A percentile compares a stretch with the other conserved stretches of the same genome.
Evolutionary conservation across 2,329 filamentous ascomycete species (phyloP).

Genomic region (Xylariaceae sp.): DNA sequence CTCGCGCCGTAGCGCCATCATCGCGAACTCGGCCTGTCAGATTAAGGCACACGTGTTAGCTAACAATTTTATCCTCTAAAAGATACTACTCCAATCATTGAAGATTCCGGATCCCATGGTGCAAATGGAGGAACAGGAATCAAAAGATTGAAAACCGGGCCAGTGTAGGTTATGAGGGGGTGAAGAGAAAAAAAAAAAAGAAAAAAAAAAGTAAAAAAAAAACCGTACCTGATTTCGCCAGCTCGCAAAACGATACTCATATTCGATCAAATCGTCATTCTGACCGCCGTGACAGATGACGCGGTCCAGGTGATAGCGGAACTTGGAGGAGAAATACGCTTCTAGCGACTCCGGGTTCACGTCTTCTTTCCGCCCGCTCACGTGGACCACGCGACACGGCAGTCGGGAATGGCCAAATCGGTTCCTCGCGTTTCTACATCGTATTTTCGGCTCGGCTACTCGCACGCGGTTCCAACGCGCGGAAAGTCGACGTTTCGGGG

Average conservation of each 20-base stretch:
- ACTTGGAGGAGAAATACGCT: background rate
- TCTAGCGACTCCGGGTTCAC: background rate
- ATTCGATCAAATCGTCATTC: background rate
- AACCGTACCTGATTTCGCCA: conserved; percentile 9
- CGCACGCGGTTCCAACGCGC: conserved; percentile 10
- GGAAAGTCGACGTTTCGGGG: background rate
- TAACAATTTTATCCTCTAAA: background rate
- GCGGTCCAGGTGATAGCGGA: conserved; percentile 8
- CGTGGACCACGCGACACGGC: conserved; percentile 10
- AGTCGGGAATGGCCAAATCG: background rate
- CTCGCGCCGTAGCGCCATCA: conserved; percentile 5
- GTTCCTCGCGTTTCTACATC: background rate
- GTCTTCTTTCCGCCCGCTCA: background rate
- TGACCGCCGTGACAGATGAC: conserved; percentile 1
- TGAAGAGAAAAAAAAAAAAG: background rate
- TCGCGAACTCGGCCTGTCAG: conserved; percentile 8
- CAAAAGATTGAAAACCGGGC: background rate
- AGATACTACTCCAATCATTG: too few relatives aligned
- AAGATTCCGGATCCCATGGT: too few relatives aligned
- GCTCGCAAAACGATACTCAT: conserved; percentile 11
- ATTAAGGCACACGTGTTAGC: background rate
- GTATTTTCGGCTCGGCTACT: background rate
- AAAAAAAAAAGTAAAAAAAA: background rate
- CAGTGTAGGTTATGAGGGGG: background rate
- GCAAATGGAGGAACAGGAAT: too few relatives aligned